These are phyloP conservation scores for Starmerella vitae DNA, from an alignment of 805 yeast species.

Conservation along the genomic window DNA sequence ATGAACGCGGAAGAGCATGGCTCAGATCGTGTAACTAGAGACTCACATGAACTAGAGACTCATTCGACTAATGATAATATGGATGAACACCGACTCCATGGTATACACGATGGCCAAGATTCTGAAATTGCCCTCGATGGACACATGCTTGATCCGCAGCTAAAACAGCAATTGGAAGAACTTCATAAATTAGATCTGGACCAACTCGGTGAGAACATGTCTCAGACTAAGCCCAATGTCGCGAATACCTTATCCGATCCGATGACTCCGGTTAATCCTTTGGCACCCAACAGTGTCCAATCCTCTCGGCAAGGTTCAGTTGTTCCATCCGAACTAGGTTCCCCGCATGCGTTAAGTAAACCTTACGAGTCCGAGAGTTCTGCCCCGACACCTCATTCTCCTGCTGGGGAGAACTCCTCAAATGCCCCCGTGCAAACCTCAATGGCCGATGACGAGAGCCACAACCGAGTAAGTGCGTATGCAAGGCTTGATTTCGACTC, in stretches of 20 bases:
- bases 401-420: not conserved
- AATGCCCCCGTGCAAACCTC: not conserved
- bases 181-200: constrained; percentile 11
- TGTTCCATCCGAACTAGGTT: not conserved
- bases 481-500: constrained; percentile 70
- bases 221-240: not conserved
- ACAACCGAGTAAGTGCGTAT: constrained; percentile 31
- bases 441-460: constrained; percentile 5
- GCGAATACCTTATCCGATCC: not conserved
- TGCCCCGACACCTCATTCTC: not conserved
- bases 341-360: not conserved
- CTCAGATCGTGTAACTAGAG: constrained; percentile 3
- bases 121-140: constrained; percentile 8
- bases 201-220: constrained; percentile 1
- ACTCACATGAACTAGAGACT: not conserved
- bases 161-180: constrained; percentile 14
- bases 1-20: constrained; percentile 13
- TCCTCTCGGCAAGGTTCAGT: constrained; percentile 4
- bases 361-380: not conserved
- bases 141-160: constrained; percentile 11
- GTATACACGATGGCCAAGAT: not conserved
- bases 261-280: constrained; percentile 1
- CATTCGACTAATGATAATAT: constrained; percentile 4
- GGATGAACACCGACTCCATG: constrained; percentile 1
- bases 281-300: not conserved